Conservation (phyloP, 83 land plant species). For the Picea engelmannii region DNA sequence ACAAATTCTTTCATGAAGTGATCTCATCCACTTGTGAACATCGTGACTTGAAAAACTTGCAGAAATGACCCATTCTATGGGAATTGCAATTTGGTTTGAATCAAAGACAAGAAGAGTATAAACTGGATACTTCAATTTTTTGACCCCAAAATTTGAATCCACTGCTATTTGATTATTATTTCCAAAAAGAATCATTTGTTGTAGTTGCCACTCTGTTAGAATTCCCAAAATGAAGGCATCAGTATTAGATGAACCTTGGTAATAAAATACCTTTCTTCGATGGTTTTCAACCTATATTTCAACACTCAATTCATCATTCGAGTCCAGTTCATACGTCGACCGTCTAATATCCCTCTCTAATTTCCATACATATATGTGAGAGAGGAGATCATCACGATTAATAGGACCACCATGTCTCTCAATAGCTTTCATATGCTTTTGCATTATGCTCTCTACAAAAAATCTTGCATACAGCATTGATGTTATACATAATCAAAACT, state of each 20-base stretch:
- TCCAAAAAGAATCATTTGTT: conserved; percentile 78
- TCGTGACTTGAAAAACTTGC: neutral
- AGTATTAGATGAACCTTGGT: too few relatives aligned
- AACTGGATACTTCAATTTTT: conserved; percentile 45
- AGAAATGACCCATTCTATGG: neutral
- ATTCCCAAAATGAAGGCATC: too few relatives aligned
- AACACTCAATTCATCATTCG: too few relatives aligned
- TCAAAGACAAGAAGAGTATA: conserved; percentile 19
- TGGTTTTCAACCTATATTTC: conserved; percentile 63
- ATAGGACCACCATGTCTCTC: conserved; percentile 34
- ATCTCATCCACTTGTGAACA: conserved; percentile 12
- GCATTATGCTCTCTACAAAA: conserved; percentile 73
- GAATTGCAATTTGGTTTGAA: conserved; percentile 22
- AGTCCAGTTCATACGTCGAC: too few relatives aligned
- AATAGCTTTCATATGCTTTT: conserved; percentile 59
- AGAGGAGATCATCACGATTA: too few relatives aligned
- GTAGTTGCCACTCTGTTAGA: conserved; percentile 85
- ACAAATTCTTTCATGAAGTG: conserved; percentile 14
- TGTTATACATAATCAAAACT: conserved; percentile 50
- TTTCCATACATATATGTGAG: too few relatives aligned
- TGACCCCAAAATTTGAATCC: conserved; percentile 66
- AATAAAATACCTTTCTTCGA: conserved; percentile 29
- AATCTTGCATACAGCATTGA: conserved; percentile 70
- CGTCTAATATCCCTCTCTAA: too few relatives aligned
- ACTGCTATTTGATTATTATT: conserved; percentile 54